Conservation (phyloP, 139 green algal species). For the Zygnema cylindricum region DNA sequence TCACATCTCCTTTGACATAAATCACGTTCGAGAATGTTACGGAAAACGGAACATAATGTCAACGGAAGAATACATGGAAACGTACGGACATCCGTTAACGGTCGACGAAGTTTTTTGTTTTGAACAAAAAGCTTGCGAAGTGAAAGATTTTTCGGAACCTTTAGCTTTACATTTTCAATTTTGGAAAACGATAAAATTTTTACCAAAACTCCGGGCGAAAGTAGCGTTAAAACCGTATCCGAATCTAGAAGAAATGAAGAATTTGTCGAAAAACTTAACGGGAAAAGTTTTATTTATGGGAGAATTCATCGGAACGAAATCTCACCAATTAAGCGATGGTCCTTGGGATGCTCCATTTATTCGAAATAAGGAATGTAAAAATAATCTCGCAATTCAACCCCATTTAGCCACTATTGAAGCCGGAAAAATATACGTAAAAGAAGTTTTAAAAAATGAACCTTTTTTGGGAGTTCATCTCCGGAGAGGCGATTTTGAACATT, state of each 20-base stretch:
- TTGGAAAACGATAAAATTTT: constrained; percentile 14
- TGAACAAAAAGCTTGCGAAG: background rate
- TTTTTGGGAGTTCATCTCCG: constrained; percentile 31
- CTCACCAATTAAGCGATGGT: background rate
- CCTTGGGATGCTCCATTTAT: constrained; percentile 14
- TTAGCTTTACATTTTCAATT: background rate
- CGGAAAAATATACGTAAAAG: background rate
- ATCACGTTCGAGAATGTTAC: constrained; percentile 2
- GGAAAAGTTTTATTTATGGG: constrained; percentile 1
- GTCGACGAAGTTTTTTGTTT: background rate
- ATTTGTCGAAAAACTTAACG: background rate
- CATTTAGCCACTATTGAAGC: constrained; percentile 14
- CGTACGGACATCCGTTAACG: background rate
- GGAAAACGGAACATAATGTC: background rate
- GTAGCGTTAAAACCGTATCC: background rate
- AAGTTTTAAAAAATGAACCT: constrained; percentile 21
- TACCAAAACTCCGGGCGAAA: background rate
- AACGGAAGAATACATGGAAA: background rate
- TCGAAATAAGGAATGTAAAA: background rate
- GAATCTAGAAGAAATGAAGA: background rate
- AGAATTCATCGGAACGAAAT: background rate
- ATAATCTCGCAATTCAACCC: constrained; percentile 22
- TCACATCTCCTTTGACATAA: constrained; percentile 2
- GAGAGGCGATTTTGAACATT: constrained; percentile 4
- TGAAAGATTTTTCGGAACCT: background rate